Percentiles rank a stretch among this genome's conserved stretches.
These are phyloP conservation scores for Misopates orontium DNA, from an alignment of 257 asterid genomes.

Conservation along the genomic window DNA sequence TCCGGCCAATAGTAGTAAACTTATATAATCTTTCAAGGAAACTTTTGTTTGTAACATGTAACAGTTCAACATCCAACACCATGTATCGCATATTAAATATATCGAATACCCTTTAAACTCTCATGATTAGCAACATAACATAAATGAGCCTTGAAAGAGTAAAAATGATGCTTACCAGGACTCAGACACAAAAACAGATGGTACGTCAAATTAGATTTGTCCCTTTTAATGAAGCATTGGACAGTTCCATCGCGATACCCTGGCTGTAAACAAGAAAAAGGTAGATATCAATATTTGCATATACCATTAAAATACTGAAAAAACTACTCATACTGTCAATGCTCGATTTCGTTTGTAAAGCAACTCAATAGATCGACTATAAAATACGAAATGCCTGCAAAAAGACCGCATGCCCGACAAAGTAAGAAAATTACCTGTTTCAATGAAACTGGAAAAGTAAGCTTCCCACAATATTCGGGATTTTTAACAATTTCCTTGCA, in stretches of 20 bases:
- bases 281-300: conserved; percentile 7
- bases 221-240: conserved; percentile 93
- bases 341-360: too few relatives aligned
- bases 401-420: too few relatives aligned
- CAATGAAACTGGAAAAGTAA: conserved; percentile 87
- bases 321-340: too few relatives aligned
- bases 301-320: background rate
- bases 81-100: too few relatives aligned
- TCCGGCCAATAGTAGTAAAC: too few relatives aligned
- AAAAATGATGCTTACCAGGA: conserved; percentile 61
- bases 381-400: background rate
- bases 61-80: too few relatives aligned
- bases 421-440: conserved; percentile 62
- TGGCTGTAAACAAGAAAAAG: conserved; percentile 54
- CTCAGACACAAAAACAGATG: conserved; percentile 90
- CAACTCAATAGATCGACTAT: too few relatives aligned
- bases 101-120: too few relatives aligned
- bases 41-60: too few relatives aligned
- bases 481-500: conserved; percentile 76
- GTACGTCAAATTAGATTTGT: conserved; percentile 77
- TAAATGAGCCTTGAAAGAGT: too few relatives aligned
- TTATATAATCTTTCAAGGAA: too few relatives aligned
- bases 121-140: too few relatives aligned
- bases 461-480: conserved; percentile 81
- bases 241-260: conserved; percentile 90